Percentiles rank a stretch among this genome's conserved stretches.
phyloP scores from a whole-genome alignment of 331 rosid genomes.

The Pyrus hybrid region DNA sequence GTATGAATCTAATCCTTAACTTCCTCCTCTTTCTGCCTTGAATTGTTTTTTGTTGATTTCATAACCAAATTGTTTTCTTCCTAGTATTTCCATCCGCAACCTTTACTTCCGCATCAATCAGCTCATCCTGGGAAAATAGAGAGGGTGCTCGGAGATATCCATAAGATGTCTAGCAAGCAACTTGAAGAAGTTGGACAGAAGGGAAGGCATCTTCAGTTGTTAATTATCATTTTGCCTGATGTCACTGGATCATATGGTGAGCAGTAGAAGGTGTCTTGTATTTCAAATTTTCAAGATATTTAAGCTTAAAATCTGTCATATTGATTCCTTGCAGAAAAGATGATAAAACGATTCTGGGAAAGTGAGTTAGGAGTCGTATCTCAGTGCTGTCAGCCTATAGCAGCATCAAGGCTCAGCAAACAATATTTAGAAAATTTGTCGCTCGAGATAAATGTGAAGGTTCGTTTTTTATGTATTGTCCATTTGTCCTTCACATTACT shows the following conservation, averaged over 20 bases:
- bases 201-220: conserved; percentile 21
- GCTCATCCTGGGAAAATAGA: conserved; percentile 15
- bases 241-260: conserved; percentile 34
- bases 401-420: conserved; percentile 11
- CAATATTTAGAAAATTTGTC: conserved; percentile 48
- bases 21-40: neutral
- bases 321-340: conserved; percentile 9
- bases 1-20: neutral
- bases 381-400: conserved; percentile 42
- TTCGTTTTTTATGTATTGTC: neutral
- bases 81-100: conserved; percentile 13
- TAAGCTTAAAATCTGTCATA: neutral
- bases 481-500: too few relatives aligned
- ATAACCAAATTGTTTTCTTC: neutral
- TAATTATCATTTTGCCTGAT: conserved; percentile 43
- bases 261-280: neutral
- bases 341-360: conserved; percentile 37
- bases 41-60: too few relatives aligned
- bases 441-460: conserved; percentile 53
- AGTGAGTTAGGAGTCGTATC: conserved; percentile 44
- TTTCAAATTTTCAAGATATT: neutral
- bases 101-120: conserved; percentile 6
- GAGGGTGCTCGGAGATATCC: conserved; percentile 13
- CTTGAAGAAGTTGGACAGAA: neutral
- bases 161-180: neutral